Conservation (phyloP, 139 green algal genomes). For the Gonium pectorale region DNA sequence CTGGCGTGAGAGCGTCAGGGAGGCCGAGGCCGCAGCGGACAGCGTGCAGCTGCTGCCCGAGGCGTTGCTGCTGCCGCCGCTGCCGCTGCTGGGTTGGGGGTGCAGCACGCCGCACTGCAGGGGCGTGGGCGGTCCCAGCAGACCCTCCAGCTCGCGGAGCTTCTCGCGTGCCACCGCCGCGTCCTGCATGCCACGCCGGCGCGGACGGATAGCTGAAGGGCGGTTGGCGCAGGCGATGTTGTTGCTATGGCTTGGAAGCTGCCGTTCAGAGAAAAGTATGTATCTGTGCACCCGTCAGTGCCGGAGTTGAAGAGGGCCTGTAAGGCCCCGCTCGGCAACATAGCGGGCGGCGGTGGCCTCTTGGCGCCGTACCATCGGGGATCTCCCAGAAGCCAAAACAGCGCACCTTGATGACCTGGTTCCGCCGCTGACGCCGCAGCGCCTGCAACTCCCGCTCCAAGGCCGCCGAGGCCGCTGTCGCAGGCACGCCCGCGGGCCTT, state of each 20-base stretch:
- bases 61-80: constrained; percentile 2
- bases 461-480: constrained; percentile 10
- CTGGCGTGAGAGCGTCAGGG: not conserved
- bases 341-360: too few species aligned
- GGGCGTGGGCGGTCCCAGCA: not conserved
- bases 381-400: too few species aligned
- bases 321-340: not conserved
- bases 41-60: not conserved
- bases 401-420: constrained; percentile 5
- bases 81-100: not conserved
- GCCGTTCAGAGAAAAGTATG: too few species aligned
- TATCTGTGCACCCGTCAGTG: too few species aligned
- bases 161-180: constrained; percentile 34
- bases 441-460: not conserved
- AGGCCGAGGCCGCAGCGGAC: not conserved
- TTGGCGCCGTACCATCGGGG: too few species aligned
- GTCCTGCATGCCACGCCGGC: too few species aligned
- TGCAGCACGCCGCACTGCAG: constrained; percentile 5
- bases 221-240: too few species aligned
- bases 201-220: too few species aligned
- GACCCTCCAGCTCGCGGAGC: constrained; percentile 18
- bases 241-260: too few species aligned
- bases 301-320: not conserved
- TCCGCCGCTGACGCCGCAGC: constrained; percentile 26
- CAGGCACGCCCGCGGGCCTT: too few species aligned